Base-by-base conservation (phyloP, 495 filamentous ascomycete genomes). In the Tuber aestivum region DNA sequence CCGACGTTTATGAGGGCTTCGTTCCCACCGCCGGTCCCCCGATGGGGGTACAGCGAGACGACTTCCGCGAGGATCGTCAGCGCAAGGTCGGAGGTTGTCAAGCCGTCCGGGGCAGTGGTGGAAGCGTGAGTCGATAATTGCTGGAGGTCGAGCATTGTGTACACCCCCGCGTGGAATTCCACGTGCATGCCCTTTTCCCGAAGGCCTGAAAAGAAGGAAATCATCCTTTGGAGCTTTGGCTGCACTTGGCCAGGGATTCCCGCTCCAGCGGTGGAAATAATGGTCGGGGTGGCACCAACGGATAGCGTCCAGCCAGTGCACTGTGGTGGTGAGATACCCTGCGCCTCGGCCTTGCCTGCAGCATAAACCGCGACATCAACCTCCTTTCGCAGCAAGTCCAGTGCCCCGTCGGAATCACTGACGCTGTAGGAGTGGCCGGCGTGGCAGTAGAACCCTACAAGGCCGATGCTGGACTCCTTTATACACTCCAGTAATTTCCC, bases 241-340 rank as follows among this genome's bases (percentile, higher is more conserved):
- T 35, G 56, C 35, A 20, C 56, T 35, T 8, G 27, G 27, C 56
- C 56, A 18, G 56, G 56, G 77, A 76, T 88, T 85, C 78, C 88
- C 83, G 69, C 74, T 16, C 86, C 83, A 21, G 89, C 77, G 12
- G 85, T 82, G 21, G 89, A 87, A 0, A 89, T 89, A 14, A 91
- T 89, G 12, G 93, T 95, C 2, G 93, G 94, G 48, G 93, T 94
- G 1, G 94, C 93, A 3, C 93, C 94, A 3, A 95, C 89, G 6
- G 90, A 92, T 21, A 97, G 84, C 1, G 61, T 81, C 78, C 41
- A 83, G 27, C 56, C 56, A 35, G 56, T 65, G 56, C 27, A 32
- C 75, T 20, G 56, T 12, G 56, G 56, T 35, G 56, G 56, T 18
- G 20, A 65, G 27, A 65, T 18, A 65, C 56, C 27, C 27, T 18